These are phyloP conservation scores for Glycine latifolia DNA, from an alignment of 306 rosid genomes.

Conservation along the genomic window DNA sequence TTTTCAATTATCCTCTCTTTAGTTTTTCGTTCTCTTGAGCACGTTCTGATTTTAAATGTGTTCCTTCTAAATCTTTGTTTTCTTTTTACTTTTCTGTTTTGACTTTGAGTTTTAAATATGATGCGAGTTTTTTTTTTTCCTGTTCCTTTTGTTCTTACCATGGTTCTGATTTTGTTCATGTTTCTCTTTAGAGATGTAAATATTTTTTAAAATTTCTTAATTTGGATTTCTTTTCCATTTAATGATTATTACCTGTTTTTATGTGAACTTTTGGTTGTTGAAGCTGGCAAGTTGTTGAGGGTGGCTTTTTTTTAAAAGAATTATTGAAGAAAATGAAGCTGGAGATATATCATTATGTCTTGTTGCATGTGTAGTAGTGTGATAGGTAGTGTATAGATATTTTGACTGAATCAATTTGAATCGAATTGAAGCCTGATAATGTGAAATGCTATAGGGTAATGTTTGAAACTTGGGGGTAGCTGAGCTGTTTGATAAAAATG, in stretches of 20 bases:
- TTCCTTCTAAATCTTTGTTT: too few species aligned
- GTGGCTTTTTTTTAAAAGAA: background rate
- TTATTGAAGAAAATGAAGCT: background rate
- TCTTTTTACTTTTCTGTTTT: too few species aligned
- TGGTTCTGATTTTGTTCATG: too few species aligned
- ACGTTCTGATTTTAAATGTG: too few species aligned
- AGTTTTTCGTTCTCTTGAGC: too few species aligned
- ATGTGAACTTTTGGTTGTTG: background rate
- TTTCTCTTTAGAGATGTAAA: too few species aligned
- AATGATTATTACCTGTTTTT: background rate
- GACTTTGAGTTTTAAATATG: too few species aligned
- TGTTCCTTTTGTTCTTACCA: too few species aligned
- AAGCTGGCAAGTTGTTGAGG: background rate
- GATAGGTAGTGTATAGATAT: background rate
- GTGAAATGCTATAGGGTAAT: slow-evolving; percentile 46
- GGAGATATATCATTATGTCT: slow-evolving; percentile 1
- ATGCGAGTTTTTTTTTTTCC: too few species aligned
- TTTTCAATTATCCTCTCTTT: too few species aligned
- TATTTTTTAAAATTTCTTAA: too few species aligned
- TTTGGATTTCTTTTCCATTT: too few species aligned
- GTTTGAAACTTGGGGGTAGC: slow-evolving; percentile 44
- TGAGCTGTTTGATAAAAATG: slow-evolving; percentile 52
- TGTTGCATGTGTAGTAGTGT: background rate
- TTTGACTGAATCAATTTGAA: slow-evolving; percentile 15
- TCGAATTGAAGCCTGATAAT: slow-evolving; percentile 38